Evolutionary conservation across 495 filamentous ascomycete species (phyloP), one percentile per base, ranked within the genome.

Genomic region (Platismatia glauca): DNA sequence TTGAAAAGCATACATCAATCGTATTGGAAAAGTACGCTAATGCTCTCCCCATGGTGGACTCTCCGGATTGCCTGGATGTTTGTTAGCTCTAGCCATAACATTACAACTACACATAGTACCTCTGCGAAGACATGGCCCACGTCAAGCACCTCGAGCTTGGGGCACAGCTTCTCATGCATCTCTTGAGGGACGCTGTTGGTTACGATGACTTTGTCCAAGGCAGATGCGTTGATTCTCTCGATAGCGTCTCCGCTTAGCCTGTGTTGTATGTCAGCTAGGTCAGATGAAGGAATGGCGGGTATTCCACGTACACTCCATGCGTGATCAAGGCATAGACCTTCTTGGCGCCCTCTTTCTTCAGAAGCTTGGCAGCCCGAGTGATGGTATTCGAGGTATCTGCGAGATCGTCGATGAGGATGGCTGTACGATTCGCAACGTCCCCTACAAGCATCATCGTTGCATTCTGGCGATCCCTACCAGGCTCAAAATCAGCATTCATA

Each of bases 391-490:
- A 92, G 7, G 94, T 98, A 68, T 98, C 94, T 27, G 88, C 91
- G 66, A 98, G 81, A 70, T 98, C 94, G 73, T 98, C 94, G 66
- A 98, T 83, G 53, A 98, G 77, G 69, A 98, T 95, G 50, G 90
- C 85, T 56, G 88, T 88, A 63, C 89, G 87, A 53, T 85, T 82
- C 20, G 81, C 78, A 29, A 98, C 90, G 70, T 95, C 84, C 59
- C 94, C 94, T 11, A 98, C 95, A 29, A 98, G 82, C 89, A 97
- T 96, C 94, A 98, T 97, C 38, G 90, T 90, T 20, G 94, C 93
- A 74, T 97, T 96, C 74, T 96, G 94, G 46, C 91, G 87, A 72
- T 96, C 91, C 2, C 50, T 53, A 7, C 5, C 6, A 9, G 4
- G 29, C 9, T 18, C 12, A 53, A 18, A 18, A 31, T 53, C 50